Evolutionary conservation across 2,329 filamentous ascomycete genomes (phyloP), one percentile per base, ranked within the genome.

Genomic region (Apiospora rasikravindrae): DNA sequence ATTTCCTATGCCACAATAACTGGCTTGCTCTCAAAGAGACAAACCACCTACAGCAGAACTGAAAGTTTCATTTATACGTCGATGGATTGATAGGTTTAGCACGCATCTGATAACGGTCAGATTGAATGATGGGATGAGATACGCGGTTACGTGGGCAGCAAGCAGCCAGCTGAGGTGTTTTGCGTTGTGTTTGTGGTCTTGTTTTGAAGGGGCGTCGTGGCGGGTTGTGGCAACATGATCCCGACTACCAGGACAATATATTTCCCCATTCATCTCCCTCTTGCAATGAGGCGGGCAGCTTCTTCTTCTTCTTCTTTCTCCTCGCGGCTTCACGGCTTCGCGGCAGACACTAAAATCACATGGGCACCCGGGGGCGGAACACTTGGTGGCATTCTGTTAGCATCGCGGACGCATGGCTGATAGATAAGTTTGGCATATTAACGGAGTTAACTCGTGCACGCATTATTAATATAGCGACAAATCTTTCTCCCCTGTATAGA

Each of bases 381-480:
- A 64, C 33, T 22, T 61, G 57, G 57, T 14, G 33, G 57, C 33
- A 64, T 40, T 40, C 57, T 64, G 57, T 64, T 64, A 64, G 57
- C 57, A 64, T 64, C 40, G 57, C 57, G 57, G 57, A 64, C 57
- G 33, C 57, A 69, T 44, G 44, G 67, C 67, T 37, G 67, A 69
- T 69, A 69, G 67, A 69, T 37, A 49, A 45, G 42, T 69, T 69
- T 69, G 67, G 67, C 67, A 69, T 69, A 69, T 69, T 33, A 45
- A 45, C 33, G 67, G 67, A 69, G 67, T 69, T 33, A 11, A 68
- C 29, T 49, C 42, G 19, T 69, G 67, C 67, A 69, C 49, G 67
- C 67, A 69, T 69, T 49, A 69, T 49, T 22, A 69, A 49, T 69
- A 69, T 49, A 69, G 67, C 67, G 67, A 14, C 44, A 45, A n/a